Evolutionary conservation across 345 rosid species (phyloP), one percentile per base, ranked within the genome.

Genomic region (Durio zibethinus): DNA sequence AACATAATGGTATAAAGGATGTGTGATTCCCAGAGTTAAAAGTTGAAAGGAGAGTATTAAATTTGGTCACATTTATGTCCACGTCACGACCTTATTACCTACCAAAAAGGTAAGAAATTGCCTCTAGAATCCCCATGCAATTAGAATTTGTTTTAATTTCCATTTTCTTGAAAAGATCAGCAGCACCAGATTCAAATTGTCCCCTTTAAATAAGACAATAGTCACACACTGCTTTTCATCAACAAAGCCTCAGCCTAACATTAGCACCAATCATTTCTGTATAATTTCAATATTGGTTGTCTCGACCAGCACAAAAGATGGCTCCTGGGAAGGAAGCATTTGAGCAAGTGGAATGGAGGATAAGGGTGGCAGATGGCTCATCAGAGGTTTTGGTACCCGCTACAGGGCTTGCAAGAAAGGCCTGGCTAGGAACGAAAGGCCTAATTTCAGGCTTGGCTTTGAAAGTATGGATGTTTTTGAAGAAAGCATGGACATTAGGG

Each of bases 291-390:
- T 21, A 10, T 38, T 36, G 36, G 6, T 65, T 6, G 47, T 7
- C n/a, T 45, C 20, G 47, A 64, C 45, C 18, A 63, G 45, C 40
- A 25, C 0, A n/a, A 7, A 57, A 21, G 38, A 75, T 78, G 89
- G 80, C 77, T 79, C 48, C 43, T 5, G 75, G 74, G 40, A 80
- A 82, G 82, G 69, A 78, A 33, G 54, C 29, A 20, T 12, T 54
- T 36, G 60, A 29, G 57, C 86, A 70, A 25, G 31, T 84, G 35
- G 88, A 89, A 31, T 87, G 89, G 90, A 85, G 81, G 61, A 82
- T 87, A 79, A 80, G 73, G 69, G 80, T 88, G 64, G 69, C 10
- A 74, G 82, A 86, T 77, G 88, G 85, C 21, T 79, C 87, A 7
- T 72, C 85, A 0, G 78, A 85, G 84, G 72, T 40, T 7, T 56